Base-by-base conservation (phyloP, 345 rosid species). In the Sisymbrium altissimum region DNA sequence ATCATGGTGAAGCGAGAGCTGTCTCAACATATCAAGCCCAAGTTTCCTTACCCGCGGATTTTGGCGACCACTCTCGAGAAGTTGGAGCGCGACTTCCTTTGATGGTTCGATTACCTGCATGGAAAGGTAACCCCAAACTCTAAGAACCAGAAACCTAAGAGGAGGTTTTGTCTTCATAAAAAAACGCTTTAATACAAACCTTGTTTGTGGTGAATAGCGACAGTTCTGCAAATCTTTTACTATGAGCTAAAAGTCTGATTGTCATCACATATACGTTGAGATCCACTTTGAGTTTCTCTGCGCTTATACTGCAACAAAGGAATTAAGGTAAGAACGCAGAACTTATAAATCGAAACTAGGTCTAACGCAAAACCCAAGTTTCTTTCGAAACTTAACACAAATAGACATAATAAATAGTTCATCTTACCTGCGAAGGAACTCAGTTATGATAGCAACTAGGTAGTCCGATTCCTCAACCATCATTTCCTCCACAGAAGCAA, bases 21-120 rank as follows among this genome's bases (percentile, higher is more conserved):
- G 98, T 80, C 98, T 87, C 79, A 92, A 73, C 97, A 96, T 96
- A 57, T 96, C 97, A 48, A 85, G 79, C 66, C 96, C 99, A 74
- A 96, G 84, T 83, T 96, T 92, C 87, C 96, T 86, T 45, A 85
- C 83, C 74, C 81, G 84, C 21, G 33, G 39, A 79, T 85, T 87
- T 68, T 90, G 92, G 55, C 88, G 66, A 71, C 98, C 98, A 2
- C 88, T 84, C 72, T 90, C 98, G 48, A 90, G 77, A 58, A 92
- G 91, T 76, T 96, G 96, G 79, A 92, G 55, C 43, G 99, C 98
- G 23, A 92, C 98, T 81, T 96, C 96, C 81, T 89, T 96, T 11
- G 99, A 96, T 39, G 96, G 97, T 73, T 92, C 97, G 19, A 96
- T 81, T 81, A 92, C 86, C 99, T 96, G 83, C 50, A 78, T 15